Percentiles rank a stretch among this genome's conserved stretches.
Evolutionary conservation across 2,329 filamentous ascomycete genomes (phyloP).

Genomic region (Blastomyces parvus): DNA sequence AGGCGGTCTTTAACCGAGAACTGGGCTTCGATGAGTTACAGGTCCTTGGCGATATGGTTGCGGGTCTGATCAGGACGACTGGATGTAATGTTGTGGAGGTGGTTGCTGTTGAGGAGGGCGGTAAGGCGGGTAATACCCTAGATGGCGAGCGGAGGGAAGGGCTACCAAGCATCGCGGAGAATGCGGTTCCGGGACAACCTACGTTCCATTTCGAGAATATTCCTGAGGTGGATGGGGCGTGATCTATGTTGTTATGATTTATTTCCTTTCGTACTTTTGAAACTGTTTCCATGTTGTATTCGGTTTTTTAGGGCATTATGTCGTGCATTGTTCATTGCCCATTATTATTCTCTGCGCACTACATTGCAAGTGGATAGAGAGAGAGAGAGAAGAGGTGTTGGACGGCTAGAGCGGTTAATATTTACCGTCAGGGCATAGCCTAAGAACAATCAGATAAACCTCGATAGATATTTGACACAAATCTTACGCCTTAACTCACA

Average conservation of each 20-base stretch:
- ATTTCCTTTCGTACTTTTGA: background rate
- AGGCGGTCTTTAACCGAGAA: constrained; percentile 69
- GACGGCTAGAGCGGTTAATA: background rate
- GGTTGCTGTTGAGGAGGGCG: constrained; percentile 51
- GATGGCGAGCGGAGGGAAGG: constrained; percentile 40
- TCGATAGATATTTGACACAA: background rate
- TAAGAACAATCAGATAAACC: background rate
- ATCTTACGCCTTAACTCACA: no score
- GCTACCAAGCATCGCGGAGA: constrained; percentile 54
- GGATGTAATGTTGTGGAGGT: constrained; percentile 62
- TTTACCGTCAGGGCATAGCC: background rate
- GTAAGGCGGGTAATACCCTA: constrained; percentile 38
- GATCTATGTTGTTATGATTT: background rate
- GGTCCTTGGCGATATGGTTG: constrained; percentile 67
- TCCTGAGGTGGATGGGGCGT: constrained; percentile 17
- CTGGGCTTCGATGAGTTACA: constrained; percentile 76
- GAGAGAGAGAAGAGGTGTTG: background rate
- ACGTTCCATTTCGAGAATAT: constrained; percentile 82
- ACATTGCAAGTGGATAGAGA: background rate
- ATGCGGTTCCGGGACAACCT: constrained; percentile 71
- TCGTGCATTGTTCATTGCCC: background rate
- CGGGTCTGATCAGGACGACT: constrained; percentile 66
- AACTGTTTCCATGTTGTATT: background rate
- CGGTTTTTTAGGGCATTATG: background rate
- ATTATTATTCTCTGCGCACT: background rate